Evolutionary conservation across 2,329 filamentous ascomycete genomes (phyloP).

Genomic region (Boeremia lycopersici): DNA sequence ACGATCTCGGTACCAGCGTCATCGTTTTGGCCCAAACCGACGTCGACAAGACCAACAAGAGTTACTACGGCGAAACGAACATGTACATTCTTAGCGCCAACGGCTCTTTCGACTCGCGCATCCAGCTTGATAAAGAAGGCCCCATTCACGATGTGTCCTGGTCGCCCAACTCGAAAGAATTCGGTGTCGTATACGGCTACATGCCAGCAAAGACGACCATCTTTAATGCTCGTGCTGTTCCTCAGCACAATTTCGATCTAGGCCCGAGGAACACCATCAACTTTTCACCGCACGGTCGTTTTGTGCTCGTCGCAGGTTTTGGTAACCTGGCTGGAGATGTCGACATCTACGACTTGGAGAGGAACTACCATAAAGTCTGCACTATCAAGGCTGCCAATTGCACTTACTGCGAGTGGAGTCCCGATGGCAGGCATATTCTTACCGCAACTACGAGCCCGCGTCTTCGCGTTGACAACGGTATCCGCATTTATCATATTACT

Average conservation of each 20-base stretch:
- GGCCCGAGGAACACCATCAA: slow-evolving; percentile 91
- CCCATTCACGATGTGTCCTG: slow-evolving; percentile 98
- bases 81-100: slow-evolving; percentile 93
- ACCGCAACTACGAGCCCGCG: slow-evolving; percentile 97
- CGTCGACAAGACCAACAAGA: slow-evolving; percentile 97
- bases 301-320: slow-evolving; percentile 93
- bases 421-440: slow-evolving; percentile 92
- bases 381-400: slow-evolving; percentile 96
- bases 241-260: slow-evolving; percentile 84
- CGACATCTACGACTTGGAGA: slow-evolving; percentile 95
- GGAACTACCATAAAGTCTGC: slow-evolving; percentile 88
- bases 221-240: slow-evolving; percentile 86
- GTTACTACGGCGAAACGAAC: slow-evolving; percentile 98
- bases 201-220: slow-evolving; percentile 99
- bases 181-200: slow-evolving; percentile 95
- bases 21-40: slow-evolving; percentile 97
- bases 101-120: slow-evolving; percentile 88
- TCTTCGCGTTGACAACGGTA: slow-evolving; percentile 92
- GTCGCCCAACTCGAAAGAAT: slow-evolving; percentile 97
- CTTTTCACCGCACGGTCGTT: slow-evolving; percentile 92
- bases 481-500: slow-evolving; percentile 92
- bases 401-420: slow-evolving; percentile 96
- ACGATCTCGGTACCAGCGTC: slow-evolving; percentile 84
- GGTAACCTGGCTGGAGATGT: slow-evolving; percentile 97
- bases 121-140: slow-evolving; percentile 93